phyloP scores from a whole-genome alignment of 345 rosid species.

The thale cress (Arabidopsis thaliana) region TAIR10.1 NC_003074.8:5516001-5516500 shows the following conservation, averaged over 20 bases:
- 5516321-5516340: slow-evolving; percentile 6
- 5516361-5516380: background rate
- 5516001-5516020: slow-evolving; percentile 69
- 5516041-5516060: slow-evolving; percentile 70
- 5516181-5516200: slow-evolving; percentile 91
- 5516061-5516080: slow-evolving; percentile 82
- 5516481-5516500: slow-evolving; percentile 59
- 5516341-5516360: background rate
- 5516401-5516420: background rate
- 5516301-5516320: slow-evolving; percentile 13
- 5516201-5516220: slow-evolving; percentile 63
- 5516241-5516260: slow-evolving; percentile 91
- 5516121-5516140: slow-evolving; percentile 52
- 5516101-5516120: slow-evolving; percentile 68
- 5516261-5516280: slow-evolving; percentile 94
- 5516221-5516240: slow-evolving; percentile 58
- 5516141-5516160: slow-evolving; percentile 49
- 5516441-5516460: slow-evolving; percentile 12
- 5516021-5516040: slow-evolving; percentile 67
- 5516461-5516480: slow-evolving; percentile 22
- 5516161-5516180: slow-evolving; percentile 58
- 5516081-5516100: slow-evolving; percentile 75
- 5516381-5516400: slow-evolving; percentile 17
- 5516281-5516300: slow-evolving; percentile 42
- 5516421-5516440: background rate